Conservation (phyloP, 768 basidiomycete species). For the Tephrocybe sp. region DNA sequence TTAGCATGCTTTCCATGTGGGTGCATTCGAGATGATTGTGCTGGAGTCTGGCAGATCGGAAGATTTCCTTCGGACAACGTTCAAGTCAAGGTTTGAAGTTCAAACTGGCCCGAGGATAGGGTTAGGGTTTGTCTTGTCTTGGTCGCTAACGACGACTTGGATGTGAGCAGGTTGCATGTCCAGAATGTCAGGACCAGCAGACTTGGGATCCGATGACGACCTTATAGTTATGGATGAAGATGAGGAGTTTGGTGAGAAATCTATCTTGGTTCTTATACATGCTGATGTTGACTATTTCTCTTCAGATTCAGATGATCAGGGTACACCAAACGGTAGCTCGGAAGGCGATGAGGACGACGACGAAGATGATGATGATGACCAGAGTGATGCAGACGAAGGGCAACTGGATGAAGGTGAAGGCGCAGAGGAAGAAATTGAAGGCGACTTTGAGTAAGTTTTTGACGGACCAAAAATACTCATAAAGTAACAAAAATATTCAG, state of each 20-base stretch:
- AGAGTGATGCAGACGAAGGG: constrained; percentile 18
- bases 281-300: too few species aligned
- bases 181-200: neutral
- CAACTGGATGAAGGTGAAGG: constrained; percentile 22
- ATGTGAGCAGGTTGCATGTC: constrained; percentile 4
- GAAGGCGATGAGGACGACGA: constrained; percentile 10
- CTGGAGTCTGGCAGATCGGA: too few species aligned
- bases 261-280: too few species aligned
- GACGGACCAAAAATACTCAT: neutral
- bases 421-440: constrained; percentile 53
- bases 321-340: constrained; percentile 10
- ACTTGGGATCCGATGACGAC: constrained; percentile 17
- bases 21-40: too few species aligned
- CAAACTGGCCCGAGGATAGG: neutral
- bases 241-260: constrained; percentile 16
- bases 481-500: constrained; percentile 30
- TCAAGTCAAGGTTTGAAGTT: too few species aligned
- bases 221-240: constrained; percentile 18
- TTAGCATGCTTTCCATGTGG: too few species aligned
- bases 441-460: constrained; percentile 54
- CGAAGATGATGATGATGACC: constrained; percentile 14
- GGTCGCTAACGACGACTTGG: neutral
- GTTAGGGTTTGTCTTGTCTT: constrained; percentile 7
- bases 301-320: constrained; percentile 5
- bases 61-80: too few species aligned